phyloP scores from a whole-genome alignment of 768 basidiomycete genomes.

The Auricularia sp. region DNA sequence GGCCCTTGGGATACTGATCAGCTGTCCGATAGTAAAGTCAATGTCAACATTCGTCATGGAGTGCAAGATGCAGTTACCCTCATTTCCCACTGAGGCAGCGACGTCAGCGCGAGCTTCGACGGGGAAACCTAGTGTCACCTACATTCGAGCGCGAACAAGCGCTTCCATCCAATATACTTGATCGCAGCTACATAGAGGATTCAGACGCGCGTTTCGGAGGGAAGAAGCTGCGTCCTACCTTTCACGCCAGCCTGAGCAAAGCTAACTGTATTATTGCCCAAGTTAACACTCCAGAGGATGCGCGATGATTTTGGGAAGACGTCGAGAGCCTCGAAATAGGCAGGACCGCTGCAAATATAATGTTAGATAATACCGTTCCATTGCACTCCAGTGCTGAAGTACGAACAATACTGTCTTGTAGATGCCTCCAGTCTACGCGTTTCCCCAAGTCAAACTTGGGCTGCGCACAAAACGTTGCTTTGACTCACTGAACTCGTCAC shows the following conservation, averaged over 20 bases:
- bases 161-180: slow-evolving; percentile 15
- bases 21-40: slow-evolving; percentile 1
- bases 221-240: not conserved
- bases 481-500: slow-evolving; percentile 10
- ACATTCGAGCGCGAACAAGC: slow-evolving; percentile 22
- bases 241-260: slow-evolving; percentile 13
- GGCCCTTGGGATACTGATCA: slow-evolving; percentile 18
- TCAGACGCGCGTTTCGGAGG: not conserved
- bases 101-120: too few relatives aligned
- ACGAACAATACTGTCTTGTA: slow-evolving; percentile 20
- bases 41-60: too few relatives aligned
- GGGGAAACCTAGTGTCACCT: not conserved
- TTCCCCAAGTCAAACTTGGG: not conserved
- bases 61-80: not conserved
- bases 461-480: too few relatives aligned
- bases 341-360: slow-evolving; percentile 15
- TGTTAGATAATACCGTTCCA: too few relatives aligned
- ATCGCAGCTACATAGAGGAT: slow-evolving; percentile 14
- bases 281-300: slow-evolving; percentile 21
- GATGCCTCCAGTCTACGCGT: slow-evolving; percentile 19
- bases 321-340: slow-evolving; percentile 17
- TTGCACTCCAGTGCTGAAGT: too few relatives aligned
- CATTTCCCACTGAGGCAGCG: not conserved
- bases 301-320: slow-evolving; percentile 17
- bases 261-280: slow-evolving; percentile 21